phyloP scores from a whole-genome alignment of 1,284 basidiomycete species.

The Sphagnurus paluster region DNA sequence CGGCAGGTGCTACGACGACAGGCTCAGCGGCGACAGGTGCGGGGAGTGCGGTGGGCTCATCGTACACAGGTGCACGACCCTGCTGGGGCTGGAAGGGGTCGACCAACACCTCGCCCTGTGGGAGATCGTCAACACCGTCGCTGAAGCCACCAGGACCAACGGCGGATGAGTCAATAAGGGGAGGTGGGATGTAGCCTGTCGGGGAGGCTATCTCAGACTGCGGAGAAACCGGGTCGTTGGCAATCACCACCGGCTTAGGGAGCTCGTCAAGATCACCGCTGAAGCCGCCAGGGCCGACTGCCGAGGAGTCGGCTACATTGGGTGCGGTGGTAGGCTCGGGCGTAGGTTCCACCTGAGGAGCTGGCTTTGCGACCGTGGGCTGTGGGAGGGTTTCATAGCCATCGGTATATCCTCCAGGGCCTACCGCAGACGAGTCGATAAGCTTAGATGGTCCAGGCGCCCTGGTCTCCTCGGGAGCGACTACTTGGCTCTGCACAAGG shows the following conservation, averaged over 20 bases:
- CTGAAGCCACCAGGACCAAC: slow-evolving; percentile 45
- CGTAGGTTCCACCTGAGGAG: too few relatives aligned
- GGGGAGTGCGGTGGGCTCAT: slow-evolving; percentile 30
- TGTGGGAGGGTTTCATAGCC: not conserved
- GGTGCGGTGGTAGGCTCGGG: too few relatives aligned
- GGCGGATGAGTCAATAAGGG: slow-evolving; percentile 33
- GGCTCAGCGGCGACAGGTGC: not conserved
- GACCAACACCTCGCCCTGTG: slow-evolving; percentile 25
- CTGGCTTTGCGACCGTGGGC: slow-evolving; percentile 10
- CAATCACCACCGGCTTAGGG: slow-evolving; percentile 27
- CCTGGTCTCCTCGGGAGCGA: too few relatives aligned
- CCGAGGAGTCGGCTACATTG: slow-evolving; percentile 34
- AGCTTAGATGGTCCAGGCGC: too few relatives aligned
- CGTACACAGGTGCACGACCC: too few relatives aligned
- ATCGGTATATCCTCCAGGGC: too few relatives aligned
- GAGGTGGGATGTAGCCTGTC: slow-evolving; percentile 38
- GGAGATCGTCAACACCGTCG: slow-evolving; percentile 39
- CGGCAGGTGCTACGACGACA: not conserved
- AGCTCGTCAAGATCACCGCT: slow-evolving; percentile 41
- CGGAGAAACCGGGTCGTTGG: too few relatives aligned
- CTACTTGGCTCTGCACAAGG: slow-evolving; percentile 22
- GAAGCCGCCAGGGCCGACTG: slow-evolving; percentile 43
- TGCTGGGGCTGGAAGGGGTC: not conserved
- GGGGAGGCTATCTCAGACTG: too few relatives aligned
- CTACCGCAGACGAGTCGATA: too few relatives aligned